These are phyloP conservation scores for Boletales sp. DNA, from an alignment of 768 basidiomycete species.

Conservation along the genomic window DNA sequence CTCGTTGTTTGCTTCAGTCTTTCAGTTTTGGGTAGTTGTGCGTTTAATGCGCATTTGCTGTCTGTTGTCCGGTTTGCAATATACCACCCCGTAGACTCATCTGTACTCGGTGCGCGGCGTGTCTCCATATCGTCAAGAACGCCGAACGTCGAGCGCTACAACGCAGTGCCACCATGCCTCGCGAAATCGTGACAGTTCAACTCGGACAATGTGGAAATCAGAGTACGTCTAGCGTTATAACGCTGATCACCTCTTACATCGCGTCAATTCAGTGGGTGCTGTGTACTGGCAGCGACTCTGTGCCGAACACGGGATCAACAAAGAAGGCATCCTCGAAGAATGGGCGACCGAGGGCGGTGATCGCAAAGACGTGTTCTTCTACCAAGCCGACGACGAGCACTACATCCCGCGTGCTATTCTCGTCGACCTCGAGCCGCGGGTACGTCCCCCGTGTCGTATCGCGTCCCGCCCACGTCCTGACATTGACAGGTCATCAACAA, in stretches of 20 bases:
- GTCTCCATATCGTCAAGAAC: too few relatives aligned
- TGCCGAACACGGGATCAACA: conserved; percentile 96
- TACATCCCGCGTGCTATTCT: conserved; percentile 97
- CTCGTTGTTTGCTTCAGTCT: conserved; percentile 8
- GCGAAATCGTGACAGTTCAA: conserved; percentile 80
- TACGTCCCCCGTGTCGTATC: conserved; percentile 35
- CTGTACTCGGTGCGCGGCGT: too few relatives aligned
- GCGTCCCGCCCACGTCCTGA: too few relatives aligned
- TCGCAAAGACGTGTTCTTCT: conserved; percentile 99
- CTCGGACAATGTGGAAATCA: conserved; percentile 93
- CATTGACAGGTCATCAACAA: conserved; percentile 85
- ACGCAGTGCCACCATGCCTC: conserved; percentile 50
- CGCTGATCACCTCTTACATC: background rate
- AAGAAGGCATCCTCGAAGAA: conserved; percentile 93
- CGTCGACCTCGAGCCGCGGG: conserved; percentile 94
- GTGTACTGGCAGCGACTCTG: conserved; percentile 99
- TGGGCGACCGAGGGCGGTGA: conserved; percentile 96
- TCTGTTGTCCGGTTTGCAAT: background rate
- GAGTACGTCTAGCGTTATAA: conserved; percentile 45
- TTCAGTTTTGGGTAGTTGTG: conserved; percentile 12
- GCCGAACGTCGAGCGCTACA: too few relatives aligned
- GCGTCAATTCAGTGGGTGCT: conserved; percentile 67
- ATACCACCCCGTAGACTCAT: background rate
- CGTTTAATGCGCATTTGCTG: conserved; percentile 18
- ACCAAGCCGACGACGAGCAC: conserved; percentile 99